Percentiles rank a stretch among this genome's conserved stretches.
Evolutionary conservation across 2,329 filamentous ascomycete species (phyloP).

Genomic region (Pyricularia pennisetigena): DNA sequence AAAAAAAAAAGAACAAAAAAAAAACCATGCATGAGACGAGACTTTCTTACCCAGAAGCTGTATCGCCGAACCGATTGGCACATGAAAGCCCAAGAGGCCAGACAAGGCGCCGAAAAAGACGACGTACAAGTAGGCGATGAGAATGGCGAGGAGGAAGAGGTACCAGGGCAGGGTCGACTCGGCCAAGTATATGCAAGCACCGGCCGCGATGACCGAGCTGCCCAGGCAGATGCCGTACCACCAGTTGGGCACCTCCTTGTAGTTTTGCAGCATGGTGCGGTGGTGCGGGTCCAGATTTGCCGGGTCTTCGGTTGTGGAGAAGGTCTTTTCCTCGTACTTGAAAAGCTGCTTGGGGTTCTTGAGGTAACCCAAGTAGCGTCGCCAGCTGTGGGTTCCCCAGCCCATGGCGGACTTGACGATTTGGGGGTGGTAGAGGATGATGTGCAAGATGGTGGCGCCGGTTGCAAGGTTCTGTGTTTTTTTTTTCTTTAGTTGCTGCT

Average conservation of each 20-base stretch:
- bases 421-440: constrained; percentile 3
- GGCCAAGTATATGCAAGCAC: constrained; percentile 26
- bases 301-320: constrained; percentile 9
- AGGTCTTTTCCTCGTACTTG: constrained; percentile 7
- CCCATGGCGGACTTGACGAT: not conserved
- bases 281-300: constrained; percentile 28
- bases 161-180: constrained; percentile 28
- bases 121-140: constrained; percentile 24
- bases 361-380: not conserved
- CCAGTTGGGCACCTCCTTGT: constrained; percentile 29
- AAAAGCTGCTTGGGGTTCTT: constrained; percentile 3
- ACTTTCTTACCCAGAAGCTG: constrained; percentile 13
- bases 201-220: constrained; percentile 22
- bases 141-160: constrained; percentile 27
- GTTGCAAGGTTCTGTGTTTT: not conserved
- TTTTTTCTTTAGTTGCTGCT: not conserved
- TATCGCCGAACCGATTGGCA: constrained; percentile 12
- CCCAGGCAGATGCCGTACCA: constrained; percentile 28
- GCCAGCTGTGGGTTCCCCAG: not conserved
- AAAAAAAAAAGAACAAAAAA: too few species aligned
- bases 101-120: constrained; percentile 27
- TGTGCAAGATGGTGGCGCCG: not conserved
- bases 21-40: too few species aligned
- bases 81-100: constrained; percentile 28
- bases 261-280: constrained; percentile 24